Conservation (phyloP, 2,329 filamentous ascomycete species). For the Cercospora sp. region DNA sequence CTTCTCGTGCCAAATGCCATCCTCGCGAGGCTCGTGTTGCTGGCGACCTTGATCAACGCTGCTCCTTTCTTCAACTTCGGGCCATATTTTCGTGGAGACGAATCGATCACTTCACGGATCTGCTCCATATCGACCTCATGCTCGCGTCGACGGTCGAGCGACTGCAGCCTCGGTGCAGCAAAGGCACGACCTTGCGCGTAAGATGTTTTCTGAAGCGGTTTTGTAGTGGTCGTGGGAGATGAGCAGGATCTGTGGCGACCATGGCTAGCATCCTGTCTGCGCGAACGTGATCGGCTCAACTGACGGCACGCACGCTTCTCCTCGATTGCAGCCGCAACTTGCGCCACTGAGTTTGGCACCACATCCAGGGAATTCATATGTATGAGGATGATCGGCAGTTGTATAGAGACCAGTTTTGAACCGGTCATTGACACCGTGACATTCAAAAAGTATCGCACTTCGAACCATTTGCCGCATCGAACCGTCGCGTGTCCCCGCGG, state of each 20-base stretch:
- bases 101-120: conserved; percentile 45
- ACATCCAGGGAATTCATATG: conserved; percentile 61
- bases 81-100: conserved; percentile 48
- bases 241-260: conserved; percentile 32
- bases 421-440: conserved; percentile 50
- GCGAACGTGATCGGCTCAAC: conserved; percentile 17
- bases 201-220: conserved; percentile 41
- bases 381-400: conserved; percentile 58
- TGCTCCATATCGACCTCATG: conserved; percentile 46
- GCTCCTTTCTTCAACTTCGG: conserved; percentile 22
- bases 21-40: conserved; percentile 31
- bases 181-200: conserved; percentile 55
- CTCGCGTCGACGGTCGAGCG: conserved; percentile 49
- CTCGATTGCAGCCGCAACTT: conserved; percentile 58
- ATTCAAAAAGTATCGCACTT: conserved; percentile 58
- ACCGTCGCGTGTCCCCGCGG: conserved; percentile 55
- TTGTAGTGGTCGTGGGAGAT: conserved; percentile 28
- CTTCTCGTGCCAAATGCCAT: conserved; percentile 26
- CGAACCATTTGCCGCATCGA: conserved; percentile 57
- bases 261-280: conserved; percentile 12
- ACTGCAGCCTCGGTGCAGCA: conserved; percentile 54
- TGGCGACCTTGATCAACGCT: conserved; percentile 30
- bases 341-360: conserved; percentile 56
- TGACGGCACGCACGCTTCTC: conserved; percentile 44
- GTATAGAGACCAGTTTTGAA: conserved; percentile 54